Evolutionary conservation across 129 eudicot species (phyloP).

Genomic region (Helianthus annuus): HanXRQr2.0-SUNRISE NC_035441.2:167134887-167135386

Average conservation of each 20-base stretch:
- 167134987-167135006: neutral
- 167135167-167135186: constrained; percentile 94
- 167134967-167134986: neutral
- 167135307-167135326: neutral
- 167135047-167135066: constrained; percentile 90
- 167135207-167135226: constrained; percentile 78
- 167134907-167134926: neutral
- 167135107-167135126: constrained; percentile 97
- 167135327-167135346: constrained; percentile 43
- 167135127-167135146: constrained; percentile 96
- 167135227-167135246: too few relatives aligned
- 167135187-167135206: constrained; percentile 78
- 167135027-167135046: constrained; percentile 89
- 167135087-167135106: constrained; percentile 88
- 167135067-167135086: constrained; percentile 90
- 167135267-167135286: too few relatives aligned
- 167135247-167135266: too few relatives aligned
- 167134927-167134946: neutral
- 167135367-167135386: constrained; percentile 86
- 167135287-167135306: neutral
- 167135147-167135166: constrained; percentile 84
- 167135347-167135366: constrained; percentile 87
- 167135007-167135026: neutral
- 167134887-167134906: neutral
- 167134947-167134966: constrained; percentile 9